Percentiles rank a stretch among this genome's conserved stretches.
Conservation (phyloP, 805 yeast species). For the Wickerhamiella shivajii region DNA sequence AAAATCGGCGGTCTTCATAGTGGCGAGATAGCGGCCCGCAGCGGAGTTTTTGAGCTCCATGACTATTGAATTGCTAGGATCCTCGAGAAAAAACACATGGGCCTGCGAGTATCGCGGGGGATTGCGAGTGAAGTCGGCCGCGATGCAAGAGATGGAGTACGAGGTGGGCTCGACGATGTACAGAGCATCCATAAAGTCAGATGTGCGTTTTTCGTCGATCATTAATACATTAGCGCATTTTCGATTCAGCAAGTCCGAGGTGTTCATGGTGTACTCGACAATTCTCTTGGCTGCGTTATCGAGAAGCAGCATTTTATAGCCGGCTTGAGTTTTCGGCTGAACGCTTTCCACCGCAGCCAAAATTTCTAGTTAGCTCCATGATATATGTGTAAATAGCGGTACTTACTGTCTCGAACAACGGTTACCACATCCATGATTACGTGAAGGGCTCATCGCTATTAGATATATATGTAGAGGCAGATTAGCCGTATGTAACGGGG, state of each 20-base stretch:
- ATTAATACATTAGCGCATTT: constrained; percentile 39
- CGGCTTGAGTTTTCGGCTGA: constrained; percentile 30
- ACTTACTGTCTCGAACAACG: constrained; percentile 6
- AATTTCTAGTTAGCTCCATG: constrained; percentile 18
- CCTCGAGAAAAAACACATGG: constrained; percentile 60
- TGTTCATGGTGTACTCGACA: constrained; percentile 24
- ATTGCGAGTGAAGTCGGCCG: constrained; percentile 51
- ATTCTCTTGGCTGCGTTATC: constrained; percentile 20
- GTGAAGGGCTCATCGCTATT: too few relatives aligned
- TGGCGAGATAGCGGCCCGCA: constrained; percentile 18
- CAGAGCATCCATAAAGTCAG: constrained; percentile 58
- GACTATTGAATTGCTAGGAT: constrained; percentile 20
- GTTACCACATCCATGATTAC: constrained; percentile 6
- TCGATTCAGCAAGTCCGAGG: constrained; percentile 26
- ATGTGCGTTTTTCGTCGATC: constrained; percentile 47
- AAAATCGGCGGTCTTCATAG: constrained; percentile 32
- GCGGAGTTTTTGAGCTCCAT: constrained; percentile 17
- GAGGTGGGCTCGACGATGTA: constrained; percentile 60
- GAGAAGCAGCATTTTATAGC: constrained; percentile 24
- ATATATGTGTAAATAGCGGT: background rate
- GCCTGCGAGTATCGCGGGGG: constrained; percentile 66
- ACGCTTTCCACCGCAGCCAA: constrained; percentile 28
- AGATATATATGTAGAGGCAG: background rate
- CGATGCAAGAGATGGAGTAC: constrained; percentile 59
- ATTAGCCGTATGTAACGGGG: constrained; percentile 48